phyloP scores from a whole-genome alignment of 1,139 yeast species.

The Pichia sp. region DNA sequence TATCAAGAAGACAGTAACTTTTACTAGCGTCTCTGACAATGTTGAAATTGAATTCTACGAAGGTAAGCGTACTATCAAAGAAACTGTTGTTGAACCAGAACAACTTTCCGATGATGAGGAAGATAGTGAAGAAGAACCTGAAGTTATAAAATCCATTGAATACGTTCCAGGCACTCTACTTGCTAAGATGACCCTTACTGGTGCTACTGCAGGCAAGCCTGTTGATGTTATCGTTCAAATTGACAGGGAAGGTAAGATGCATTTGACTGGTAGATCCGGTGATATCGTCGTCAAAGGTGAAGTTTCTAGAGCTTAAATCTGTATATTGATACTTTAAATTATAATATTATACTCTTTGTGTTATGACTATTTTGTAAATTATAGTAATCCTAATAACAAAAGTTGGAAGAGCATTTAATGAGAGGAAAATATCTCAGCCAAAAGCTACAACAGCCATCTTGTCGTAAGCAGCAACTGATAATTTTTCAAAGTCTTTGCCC shows the following conservation, averaged over 20 bases:
- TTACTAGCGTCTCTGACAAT: conserved; percentile 59
- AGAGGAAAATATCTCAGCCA: too few species aligned
- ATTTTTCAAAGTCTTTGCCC: too few species aligned
- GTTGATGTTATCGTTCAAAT: conserved; percentile 80
- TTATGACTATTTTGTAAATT: too few species aligned
- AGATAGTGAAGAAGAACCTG: conserved; percentile 44
- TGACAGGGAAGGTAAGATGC: conserved; percentile 76
- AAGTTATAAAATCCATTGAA: conserved; percentile 45
- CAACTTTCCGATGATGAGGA: conserved; percentile 36
- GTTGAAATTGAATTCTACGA: conserved; percentile 71
- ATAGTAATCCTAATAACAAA: too few species aligned
- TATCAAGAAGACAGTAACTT: conserved; percentile 65
- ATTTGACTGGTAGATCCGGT: conserved; percentile 77
- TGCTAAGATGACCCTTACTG: conserved; percentile 73
- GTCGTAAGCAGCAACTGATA: too few species aligned
- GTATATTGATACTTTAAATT: too few species aligned
- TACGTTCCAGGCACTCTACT: conserved; percentile 69
- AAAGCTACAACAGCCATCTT: too few species aligned
- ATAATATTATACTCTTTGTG: too few species aligned
- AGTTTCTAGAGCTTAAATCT: conserved; percentile 26
- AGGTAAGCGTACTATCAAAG: conserved; percentile 75
- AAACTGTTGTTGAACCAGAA: conserved; percentile 64
- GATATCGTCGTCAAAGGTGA: conserved; percentile 47
- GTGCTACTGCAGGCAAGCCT: conserved; percentile 57
- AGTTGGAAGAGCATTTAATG: too few species aligned